Percentiles rank a stretch among this genome's conserved stretches.
Evolutionary conservation across 306 rosid genomes (phyloP).

Genomic region (Biancaea sappan): DNA sequence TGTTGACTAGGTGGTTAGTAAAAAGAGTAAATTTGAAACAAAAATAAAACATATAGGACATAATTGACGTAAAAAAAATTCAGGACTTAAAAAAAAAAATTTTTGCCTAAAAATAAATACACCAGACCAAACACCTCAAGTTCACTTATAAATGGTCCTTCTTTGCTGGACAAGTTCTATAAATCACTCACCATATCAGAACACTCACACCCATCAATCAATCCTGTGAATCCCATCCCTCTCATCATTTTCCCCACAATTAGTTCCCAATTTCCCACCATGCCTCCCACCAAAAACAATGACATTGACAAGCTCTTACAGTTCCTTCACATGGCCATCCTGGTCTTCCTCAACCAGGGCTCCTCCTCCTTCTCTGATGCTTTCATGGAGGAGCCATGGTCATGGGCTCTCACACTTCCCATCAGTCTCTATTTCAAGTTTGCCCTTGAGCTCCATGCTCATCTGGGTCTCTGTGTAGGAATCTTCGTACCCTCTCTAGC

Average conservation of each 20-base stretch:
- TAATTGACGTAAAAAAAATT: no score
- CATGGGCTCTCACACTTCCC: constrained; percentile 46
- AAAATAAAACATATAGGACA: no score
- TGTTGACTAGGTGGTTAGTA: no score
- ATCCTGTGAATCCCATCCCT: neutral
- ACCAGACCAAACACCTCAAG: no score
- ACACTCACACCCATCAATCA: neutral
- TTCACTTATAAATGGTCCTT: constrained; percentile 42
- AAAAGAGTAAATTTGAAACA: no score
- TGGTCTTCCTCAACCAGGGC: constrained; percentile 51
- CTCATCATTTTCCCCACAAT: neutral
- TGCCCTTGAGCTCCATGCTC: constrained; percentile 44
- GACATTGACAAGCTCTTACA: constrained; percentile 37
- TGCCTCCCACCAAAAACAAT: constrained; percentile 21
- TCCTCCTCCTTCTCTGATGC: constrained; percentile 37
- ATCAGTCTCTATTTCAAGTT: constrained; percentile 44
- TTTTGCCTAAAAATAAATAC: no score
- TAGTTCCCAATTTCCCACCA: neutral
- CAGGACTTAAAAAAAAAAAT: no score
- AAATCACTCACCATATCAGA: constrained; percentile 30
- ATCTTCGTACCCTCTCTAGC: constrained; percentile 44
- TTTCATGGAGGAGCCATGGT: constrained; percentile 39
- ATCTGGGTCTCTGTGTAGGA: constrained; percentile 45
- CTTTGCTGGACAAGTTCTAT: constrained; percentile 21
- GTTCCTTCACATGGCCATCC: constrained; percentile 40